Percentiles rank a stretch among this genome's conserved stretches.
These are phyloP conservation scores for Sporobolomyces pararoseus DNA, from an alignment of 768 basidiomycete genomes.

Conservation along the genomic window DNA sequence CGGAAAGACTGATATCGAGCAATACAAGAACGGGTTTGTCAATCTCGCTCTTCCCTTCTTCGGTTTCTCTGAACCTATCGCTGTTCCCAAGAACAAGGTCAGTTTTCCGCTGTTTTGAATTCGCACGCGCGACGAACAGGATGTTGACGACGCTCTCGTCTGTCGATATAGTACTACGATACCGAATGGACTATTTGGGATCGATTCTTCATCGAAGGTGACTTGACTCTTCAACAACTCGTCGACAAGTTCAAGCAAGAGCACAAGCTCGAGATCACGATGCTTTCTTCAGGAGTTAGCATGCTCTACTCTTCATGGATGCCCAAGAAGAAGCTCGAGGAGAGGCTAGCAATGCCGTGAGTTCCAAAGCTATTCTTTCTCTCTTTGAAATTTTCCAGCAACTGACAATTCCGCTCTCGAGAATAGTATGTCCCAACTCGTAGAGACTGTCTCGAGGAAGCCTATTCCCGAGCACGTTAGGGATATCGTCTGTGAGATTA, in stretches of 20 bases:
- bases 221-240: slow-evolving; percentile 83
- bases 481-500: slow-evolving; percentile 85
- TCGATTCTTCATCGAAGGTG: slow-evolving; percentile 79
- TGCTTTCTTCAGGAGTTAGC: slow-evolving; percentile 92
- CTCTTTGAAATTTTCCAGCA: slow-evolving; percentile 2
- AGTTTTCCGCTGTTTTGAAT: slow-evolving; percentile 9
- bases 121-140: too few species aligned
- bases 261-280: slow-evolving; percentile 80
- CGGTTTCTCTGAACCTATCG: slow-evolving; percentile 96
- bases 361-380: slow-evolving; percentile 52
- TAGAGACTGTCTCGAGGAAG: slow-evolving; percentile 92
- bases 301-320: slow-evolving; percentile 97
- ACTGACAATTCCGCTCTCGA: slow-evolving; percentile 20
- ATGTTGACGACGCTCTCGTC: too few species aligned
- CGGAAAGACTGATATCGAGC: slow-evolving; percentile 84
- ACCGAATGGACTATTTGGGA: slow-evolving; percentile 80
- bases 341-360: slow-evolving; percentile 43
- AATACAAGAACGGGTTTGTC: slow-evolving; percentile 97
- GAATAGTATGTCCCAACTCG: slow-evolving; percentile 80
- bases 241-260: slow-evolving; percentile 75
- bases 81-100: slow-evolving; percentile 74
- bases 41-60: slow-evolving; percentile 98
- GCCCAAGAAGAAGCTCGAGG: slow-evolving; percentile 71
- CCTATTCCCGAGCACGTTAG: slow-evolving; percentile 76
- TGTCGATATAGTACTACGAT: slow-evolving; percentile 64